These are phyloP conservation scores for Epicoccum sorghinum DNA, from an alignment of 2,329 filamentous ascomycete genomes.

Conservation along the genomic window DNA sequence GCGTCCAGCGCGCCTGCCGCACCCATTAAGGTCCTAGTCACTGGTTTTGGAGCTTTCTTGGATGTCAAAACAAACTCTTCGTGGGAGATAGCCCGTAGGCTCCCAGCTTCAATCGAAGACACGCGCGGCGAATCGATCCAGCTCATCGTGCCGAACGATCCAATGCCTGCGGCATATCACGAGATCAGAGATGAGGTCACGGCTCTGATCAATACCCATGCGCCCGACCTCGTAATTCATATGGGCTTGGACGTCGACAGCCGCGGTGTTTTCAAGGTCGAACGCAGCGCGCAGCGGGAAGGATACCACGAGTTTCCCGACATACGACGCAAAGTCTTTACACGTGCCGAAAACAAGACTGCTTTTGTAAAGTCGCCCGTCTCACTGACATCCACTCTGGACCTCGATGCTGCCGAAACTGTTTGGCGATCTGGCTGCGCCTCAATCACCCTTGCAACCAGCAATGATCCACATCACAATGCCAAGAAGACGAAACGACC, in stretches of 20 bases:
- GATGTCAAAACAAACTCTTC: slow-evolving; percentile 76
- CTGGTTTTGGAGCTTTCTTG: slow-evolving; percentile 67
- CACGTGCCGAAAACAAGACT: slow-evolving; percentile 34
- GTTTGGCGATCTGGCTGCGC: slow-evolving; percentile 22
- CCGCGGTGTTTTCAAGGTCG: slow-evolving; percentile 69
- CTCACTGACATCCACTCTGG: slow-evolving; percentile 30
- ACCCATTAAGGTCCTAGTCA: slow-evolving; percentile 53
- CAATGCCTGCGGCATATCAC: slow-evolving; percentile 74
- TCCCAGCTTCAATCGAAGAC: slow-evolving; percentile 51
- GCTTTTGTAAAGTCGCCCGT: slow-evolving; percentile 29
- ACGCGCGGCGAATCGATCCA: slow-evolving; percentile 49
- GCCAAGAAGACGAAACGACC: slow-evolving; percentile 11
- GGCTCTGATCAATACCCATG: slow-evolving; percentile 60
- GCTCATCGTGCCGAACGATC: slow-evolving; percentile 68
- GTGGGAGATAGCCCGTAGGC: slow-evolving; percentile 73
- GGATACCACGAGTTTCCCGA: slow-evolving; percentile 71
- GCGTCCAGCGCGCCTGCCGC: background rate
- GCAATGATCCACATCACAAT: background rate
- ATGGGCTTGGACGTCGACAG: slow-evolving; percentile 76
- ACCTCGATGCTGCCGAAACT: slow-evolving; percentile 24
- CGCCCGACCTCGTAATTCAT: slow-evolving; percentile 70
- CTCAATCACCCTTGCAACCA: slow-evolving; percentile 9
- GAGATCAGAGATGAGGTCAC: slow-evolving; percentile 69
- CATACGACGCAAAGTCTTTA: slow-evolving; percentile 62
- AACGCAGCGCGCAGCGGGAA: slow-evolving; percentile 72